Conservation (phyloP, 305 asterid genomes). For the Solanum aculeatissimum region DNA sequence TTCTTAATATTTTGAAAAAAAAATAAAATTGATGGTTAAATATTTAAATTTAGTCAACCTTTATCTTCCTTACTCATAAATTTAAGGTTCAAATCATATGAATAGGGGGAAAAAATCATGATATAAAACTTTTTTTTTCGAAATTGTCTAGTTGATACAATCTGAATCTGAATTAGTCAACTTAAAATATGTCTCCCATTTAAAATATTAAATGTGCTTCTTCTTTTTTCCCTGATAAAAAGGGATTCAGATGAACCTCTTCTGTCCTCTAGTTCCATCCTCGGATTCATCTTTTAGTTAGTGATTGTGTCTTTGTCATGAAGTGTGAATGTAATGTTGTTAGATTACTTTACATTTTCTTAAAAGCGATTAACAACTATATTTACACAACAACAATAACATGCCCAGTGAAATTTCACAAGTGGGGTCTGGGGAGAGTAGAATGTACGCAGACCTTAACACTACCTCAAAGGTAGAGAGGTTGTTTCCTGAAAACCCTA, state of each 20-base stretch:
- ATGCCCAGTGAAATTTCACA: too few species aligned
- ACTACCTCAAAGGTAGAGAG: too few species aligned
- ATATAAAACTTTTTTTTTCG: too few species aligned
- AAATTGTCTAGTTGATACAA: neutral
- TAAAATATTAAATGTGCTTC: too few species aligned
- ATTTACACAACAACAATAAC: neutral
- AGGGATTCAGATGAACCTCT: too few species aligned
- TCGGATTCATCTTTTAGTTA: too few species aligned
- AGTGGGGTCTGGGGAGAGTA: too few species aligned
- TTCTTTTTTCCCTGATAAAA: too few species aligned
- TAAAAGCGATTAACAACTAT: neutral
- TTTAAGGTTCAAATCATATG: neutral
- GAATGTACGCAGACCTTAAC: too few species aligned
- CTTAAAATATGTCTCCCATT: neutral
- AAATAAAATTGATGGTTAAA: neutral
- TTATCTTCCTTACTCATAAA: rapidly evolving
- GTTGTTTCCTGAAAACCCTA: too few species aligned
- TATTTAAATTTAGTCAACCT: neutral
- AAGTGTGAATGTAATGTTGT: neutral
- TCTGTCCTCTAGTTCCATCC: neutral
- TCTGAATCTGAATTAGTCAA: neutral
- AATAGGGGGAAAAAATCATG: too few species aligned
- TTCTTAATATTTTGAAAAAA: neutral
- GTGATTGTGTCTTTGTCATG: too few species aligned
- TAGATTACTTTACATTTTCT: neutral